Conservation (phyloP, 768 basidiomycete genomes). For the Clavaria fumosa region DNA sequence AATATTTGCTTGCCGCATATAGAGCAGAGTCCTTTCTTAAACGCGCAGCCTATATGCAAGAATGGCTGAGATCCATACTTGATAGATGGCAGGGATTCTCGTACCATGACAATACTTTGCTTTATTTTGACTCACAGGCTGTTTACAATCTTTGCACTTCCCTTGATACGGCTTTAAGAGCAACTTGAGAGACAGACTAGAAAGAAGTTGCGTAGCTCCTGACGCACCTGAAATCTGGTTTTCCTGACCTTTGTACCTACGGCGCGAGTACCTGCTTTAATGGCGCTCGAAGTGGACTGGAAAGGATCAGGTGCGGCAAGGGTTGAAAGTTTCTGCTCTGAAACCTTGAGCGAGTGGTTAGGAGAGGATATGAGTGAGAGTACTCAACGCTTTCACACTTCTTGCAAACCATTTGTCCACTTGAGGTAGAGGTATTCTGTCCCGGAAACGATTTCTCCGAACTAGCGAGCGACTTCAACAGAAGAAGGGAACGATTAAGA, state of each 20-base stretch:
- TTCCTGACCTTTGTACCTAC: slow-evolving; percentile 78
- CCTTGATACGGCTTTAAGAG: slow-evolving; percentile 58
- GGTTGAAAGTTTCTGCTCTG: slow-evolving; percentile 83
- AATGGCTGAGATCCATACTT: slow-evolving; percentile 7
- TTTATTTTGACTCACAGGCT: slow-evolving; percentile 67
- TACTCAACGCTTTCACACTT: slow-evolving; percentile 61
- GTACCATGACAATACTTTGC: slow-evolving; percentile 83
- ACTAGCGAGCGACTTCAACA: no score
- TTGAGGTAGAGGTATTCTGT: no score
- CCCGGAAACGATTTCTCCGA: no score
- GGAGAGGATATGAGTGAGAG: neutral
- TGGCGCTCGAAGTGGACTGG: slow-evolving; percentile 50
- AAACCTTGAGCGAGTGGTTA: slow-evolving; percentile 1
- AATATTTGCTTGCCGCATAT: slow-evolving; percentile 82
- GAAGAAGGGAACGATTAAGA: no score
- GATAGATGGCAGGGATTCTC: slow-evolving; percentile 13
- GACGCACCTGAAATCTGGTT: slow-evolving; percentile 59
- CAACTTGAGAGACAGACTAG: slow-evolving; percentile 12
- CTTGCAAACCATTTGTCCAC: slow-evolving; percentile 80
- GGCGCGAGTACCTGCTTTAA: slow-evolving; percentile 69
- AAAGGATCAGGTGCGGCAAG: slow-evolving; percentile 85
- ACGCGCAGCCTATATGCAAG: slow-evolving; percentile 69
- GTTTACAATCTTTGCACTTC: slow-evolving; percentile 82
- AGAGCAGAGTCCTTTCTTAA: slow-evolving; percentile 73
- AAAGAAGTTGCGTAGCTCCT: slow-evolving; percentile 10